phyloP scores from a whole-genome alignment of 352 stramenopile species.

The Phytophthora niederhauseri region DNA sequence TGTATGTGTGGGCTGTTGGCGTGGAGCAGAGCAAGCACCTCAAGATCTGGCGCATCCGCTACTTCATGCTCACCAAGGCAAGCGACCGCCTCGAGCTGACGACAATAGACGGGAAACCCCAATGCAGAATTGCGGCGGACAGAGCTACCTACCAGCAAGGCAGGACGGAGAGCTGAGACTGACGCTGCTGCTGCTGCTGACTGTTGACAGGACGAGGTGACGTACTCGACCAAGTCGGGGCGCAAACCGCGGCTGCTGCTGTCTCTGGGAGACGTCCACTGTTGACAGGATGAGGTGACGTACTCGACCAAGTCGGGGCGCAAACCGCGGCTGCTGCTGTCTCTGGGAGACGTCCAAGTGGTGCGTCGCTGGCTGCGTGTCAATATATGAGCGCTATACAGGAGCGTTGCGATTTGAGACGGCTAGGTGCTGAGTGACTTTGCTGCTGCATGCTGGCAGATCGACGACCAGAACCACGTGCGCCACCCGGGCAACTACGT shows the following conservation, averaged over 20 bases:
- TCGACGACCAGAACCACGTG: slow-evolving; percentile 85
- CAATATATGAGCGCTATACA: not conserved
- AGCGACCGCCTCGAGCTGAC: slow-evolving; percentile 2
- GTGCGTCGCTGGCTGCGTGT: slow-evolving; percentile 38
- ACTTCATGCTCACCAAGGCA: slow-evolving; percentile 83
- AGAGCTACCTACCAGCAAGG: not conserved
- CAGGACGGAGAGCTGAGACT: not conserved
- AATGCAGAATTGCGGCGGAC: not conserved
- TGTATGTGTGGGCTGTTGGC: no score
- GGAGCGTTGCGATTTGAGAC: not conserved
- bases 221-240: slow-evolving; percentile 87
- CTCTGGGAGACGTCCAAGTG: slow-evolving; percentile 63
- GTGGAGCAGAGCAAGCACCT: slow-evolving; percentile 78
- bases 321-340: slow-evolving; percentile 56
- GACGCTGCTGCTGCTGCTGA: slow-evolving; percentile 29
- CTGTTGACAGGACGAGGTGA: slow-evolving; percentile 57
- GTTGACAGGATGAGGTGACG: slow-evolving; percentile 62
- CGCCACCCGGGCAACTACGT: slow-evolving; percentile 77
- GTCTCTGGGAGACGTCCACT: slow-evolving; percentile 38
- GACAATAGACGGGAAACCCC: not conserved
- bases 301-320: slow-evolving; percentile 89
- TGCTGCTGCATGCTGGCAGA: slow-evolving; percentile 36
- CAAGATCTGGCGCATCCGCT: slow-evolving; percentile 88
- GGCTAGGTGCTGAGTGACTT: not conserved
- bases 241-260: slow-evolving; percentile 63